phyloP scores from a whole-genome alignment of 129 eudicot species.

The Calendula officinalis region DNA sequence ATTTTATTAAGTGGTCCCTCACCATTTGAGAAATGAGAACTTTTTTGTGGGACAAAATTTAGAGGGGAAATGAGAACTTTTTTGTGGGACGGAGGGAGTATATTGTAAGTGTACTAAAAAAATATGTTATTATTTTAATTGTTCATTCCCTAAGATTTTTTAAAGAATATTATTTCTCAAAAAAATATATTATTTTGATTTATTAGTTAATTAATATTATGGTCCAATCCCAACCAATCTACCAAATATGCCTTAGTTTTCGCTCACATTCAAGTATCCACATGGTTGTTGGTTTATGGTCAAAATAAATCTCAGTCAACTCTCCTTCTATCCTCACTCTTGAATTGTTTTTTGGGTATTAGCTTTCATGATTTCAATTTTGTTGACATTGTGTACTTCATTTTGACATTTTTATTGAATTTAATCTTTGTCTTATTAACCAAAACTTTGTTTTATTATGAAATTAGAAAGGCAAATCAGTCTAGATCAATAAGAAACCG shows the following conservation, averaged over 20 bases:
- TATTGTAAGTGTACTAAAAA: too few relatives aligned
- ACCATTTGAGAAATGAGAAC: too few relatives aligned
- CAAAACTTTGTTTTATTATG: neutral
- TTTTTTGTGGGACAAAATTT: too few relatives aligned
- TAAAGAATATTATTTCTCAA: too few relatives aligned
- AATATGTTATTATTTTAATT: too few relatives aligned
- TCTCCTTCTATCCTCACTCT: constrained; percentile 18
- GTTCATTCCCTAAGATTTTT: too few relatives aligned
- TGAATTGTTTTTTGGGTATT: constrained; percentile 27
- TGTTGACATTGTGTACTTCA: constrained; percentile 30
- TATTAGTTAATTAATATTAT: constrained; percentile 13
- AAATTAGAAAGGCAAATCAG: constrained; percentile 12
- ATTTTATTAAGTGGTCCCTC: too few relatives aligned
- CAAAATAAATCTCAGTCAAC: constrained; percentile 34
- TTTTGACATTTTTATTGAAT: constrained; percentile 26
- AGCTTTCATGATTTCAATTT: constrained; percentile 24
- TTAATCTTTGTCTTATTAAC: neutral
- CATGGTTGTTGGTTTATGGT: constrained; percentile 34
- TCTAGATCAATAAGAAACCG: neutral
- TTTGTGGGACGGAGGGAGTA: too few relatives aligned
- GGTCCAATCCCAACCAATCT: constrained; percentile 36
- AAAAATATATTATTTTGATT: too few relatives aligned
- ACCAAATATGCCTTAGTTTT: constrained; percentile 30
- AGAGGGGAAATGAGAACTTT: too few relatives aligned
- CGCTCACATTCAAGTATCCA: constrained; percentile 37